phyloP scores from a whole-genome alignment of 352 stramenopile genomes.

The Pythium coloratum region DNA sequence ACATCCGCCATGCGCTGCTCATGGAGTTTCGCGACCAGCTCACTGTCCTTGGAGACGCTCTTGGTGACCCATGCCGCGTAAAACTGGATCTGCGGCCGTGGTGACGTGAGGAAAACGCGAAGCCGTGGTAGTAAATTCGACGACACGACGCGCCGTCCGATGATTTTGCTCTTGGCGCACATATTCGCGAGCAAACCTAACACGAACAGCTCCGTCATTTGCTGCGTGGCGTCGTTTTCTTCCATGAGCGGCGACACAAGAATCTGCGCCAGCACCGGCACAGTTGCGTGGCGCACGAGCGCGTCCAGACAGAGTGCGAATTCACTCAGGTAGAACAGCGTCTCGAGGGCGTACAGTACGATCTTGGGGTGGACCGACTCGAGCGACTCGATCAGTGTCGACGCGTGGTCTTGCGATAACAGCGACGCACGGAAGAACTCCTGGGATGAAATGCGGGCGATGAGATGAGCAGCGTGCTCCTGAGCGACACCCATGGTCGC shows the following conservation, averaged over 20 bases:
- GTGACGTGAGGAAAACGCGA: conserved; percentile 35
- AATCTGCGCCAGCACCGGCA: conserved; percentile 74
- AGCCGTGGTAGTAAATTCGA: conserved; percentile 66
- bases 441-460: conserved; percentile 51
- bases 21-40: conserved; percentile 63
- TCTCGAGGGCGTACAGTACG: conserved; percentile 61
- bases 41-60: conserved; percentile 59
- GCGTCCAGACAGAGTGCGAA: conserved; percentile 66
- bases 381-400: conserved; percentile 64
- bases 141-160: conserved; percentile 39
- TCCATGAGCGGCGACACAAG: conserved; percentile 42
- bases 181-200: conserved; percentile 38
- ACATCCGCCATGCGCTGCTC: conserved; percentile 53
- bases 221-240: conserved; percentile 14
- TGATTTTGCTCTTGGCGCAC: conserved; percentile 30
- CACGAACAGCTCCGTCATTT: conserved; percentile 28
- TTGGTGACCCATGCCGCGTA: conserved; percentile 57
- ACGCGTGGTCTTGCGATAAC: conserved; percentile 56
- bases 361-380: conserved; percentile 71
- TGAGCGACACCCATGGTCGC: conserved; percentile 33
- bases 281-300: conserved; percentile 67
- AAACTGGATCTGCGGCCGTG: conserved; percentile 34
- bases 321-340: conserved; percentile 56
- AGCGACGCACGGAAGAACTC: conserved; percentile 53
- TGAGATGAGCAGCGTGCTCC: conserved; percentile 57